These are phyloP conservation scores for Orobanche coerulescens DNA, from an alignment of 257 asterid species.

Conservation along the genomic window DNA sequence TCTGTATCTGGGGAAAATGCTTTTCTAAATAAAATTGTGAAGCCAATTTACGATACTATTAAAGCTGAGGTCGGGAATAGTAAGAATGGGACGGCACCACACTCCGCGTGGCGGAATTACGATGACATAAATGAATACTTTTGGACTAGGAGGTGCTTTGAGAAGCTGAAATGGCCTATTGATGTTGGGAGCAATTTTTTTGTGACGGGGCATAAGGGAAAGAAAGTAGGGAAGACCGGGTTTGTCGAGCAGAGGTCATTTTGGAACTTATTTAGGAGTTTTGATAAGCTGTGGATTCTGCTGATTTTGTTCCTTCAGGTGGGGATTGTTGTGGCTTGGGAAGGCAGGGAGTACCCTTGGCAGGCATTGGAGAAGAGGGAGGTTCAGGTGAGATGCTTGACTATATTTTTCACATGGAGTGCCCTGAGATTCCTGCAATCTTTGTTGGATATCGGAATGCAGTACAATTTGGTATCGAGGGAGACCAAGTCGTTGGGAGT, in stretches of 20 bases:
- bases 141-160: conserved; percentile 93
- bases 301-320: conserved; percentile 79
- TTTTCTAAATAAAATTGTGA: conserved; percentile 53
- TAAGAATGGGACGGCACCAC: conserved; percentile 91
- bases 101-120: conserved; percentile 94
- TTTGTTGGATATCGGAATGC: conserved; percentile 78
- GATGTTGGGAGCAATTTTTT: conserved; percentile 80
- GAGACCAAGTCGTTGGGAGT: conserved; percentile 77
- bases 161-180: conserved; percentile 89
- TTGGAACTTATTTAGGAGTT: conserved; percentile 87
- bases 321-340: conserved; percentile 88
- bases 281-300: conserved; percentile 95
- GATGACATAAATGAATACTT: conserved; percentile 95
- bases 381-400: conserved; percentile 81
- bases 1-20: conserved; percentile 85
- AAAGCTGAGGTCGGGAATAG: conserved; percentile 77
- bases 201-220: conserved; percentile 64
- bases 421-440: conserved; percentile 85
- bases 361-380: conserved; percentile 49
- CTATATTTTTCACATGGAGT: conserved; percentile 83
- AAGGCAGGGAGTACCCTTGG: conserved; percentile 60
- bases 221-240: conserved; percentile 95
- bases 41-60: conserved; percentile 78
- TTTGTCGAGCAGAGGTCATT: conserved; percentile 96
- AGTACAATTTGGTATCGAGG: conserved; percentile 73